Base-by-base conservation (phyloP, 805 yeast genomes). In the Wickerhamiella cacticola region DNA sequence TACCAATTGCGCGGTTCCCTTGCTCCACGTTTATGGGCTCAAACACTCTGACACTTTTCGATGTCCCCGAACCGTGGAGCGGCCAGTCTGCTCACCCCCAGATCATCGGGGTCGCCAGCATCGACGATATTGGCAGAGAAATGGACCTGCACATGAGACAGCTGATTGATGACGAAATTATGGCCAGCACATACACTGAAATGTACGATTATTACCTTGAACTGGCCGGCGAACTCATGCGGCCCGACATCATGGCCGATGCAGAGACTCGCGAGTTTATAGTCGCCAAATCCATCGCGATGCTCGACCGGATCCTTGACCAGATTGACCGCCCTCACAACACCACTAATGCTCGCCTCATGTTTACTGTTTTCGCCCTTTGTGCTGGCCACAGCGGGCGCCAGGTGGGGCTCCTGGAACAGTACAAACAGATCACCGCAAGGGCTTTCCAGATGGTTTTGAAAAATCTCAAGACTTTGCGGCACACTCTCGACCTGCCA, bases 121-220 rank as follows among this genome's bases (percentile, higher is more conserved):
- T 5, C 5, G 16, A 26, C 12, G n/a, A 26, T 8, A 2, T 48
- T 5, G 10, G 8, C 12, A 23, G 18, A 2, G 23, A 26, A 2
- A 15, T 36, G 16, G 41, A 44, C 3, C 34, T 44, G 9, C 39
- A 44, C 25, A 4, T 12, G 4, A 22, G 23, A 13, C 51, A 6
- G 24, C 41, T 13, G 41, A 22, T 16, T 48, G 54, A 16, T 13
- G 51, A 47, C 9, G 26, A 25, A 3, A 49, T 50, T 2, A 48
- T 49, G 26, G 18, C 3, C 2, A 42, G 23, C 8, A 22, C 50
- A 1, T 51, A 24, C 22, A n/a, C 23, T 4, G 39, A 44, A 5
- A 23, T 56, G 1, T 57, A 57, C 49, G 48, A 44, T 9, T 56
- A 51, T 25, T 50, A 55, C n/a, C 36, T 57, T 15, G 46, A 48